Conservation (phyloP, 2,329 filamentous ascomycete genomes). For the Pestalotiopsis sp. region DNA sequence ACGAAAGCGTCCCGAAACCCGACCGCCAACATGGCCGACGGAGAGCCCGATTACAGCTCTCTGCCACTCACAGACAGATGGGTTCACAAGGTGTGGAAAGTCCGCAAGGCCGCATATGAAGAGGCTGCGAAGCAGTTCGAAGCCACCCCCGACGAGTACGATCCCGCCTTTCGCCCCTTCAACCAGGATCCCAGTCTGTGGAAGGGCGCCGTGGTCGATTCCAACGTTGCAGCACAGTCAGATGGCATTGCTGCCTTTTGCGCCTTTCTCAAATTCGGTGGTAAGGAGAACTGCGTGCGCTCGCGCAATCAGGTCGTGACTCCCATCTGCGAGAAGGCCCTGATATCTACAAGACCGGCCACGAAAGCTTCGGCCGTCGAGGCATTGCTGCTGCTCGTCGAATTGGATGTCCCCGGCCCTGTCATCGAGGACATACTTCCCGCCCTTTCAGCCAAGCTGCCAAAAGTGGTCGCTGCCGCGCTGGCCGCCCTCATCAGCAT, state of each 20-base stretch:
- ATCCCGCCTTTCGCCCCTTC: conserved; percentile 86
- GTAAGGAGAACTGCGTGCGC: conserved; percentile 75
- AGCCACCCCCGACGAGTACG: conserved; percentile 79
- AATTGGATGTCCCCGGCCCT: conserved; percentile 82
- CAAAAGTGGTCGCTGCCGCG: conserved; percentile 76
- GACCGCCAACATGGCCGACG: conserved; percentile 68
- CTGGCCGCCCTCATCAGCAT: conserved; percentile 72
- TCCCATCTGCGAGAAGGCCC: conserved; percentile 86
- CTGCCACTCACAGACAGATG: conserved; percentile 80
- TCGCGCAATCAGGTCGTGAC: conserved; percentile 75
- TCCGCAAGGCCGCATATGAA: conserved; percentile 92
- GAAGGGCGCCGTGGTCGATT: conserved; percentile 91
- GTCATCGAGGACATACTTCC: conserved; percentile 90
- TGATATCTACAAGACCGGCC: conserved; percentile 82
- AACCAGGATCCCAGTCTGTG: conserved; percentile 81
- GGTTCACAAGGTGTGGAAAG: conserved; percentile 95
- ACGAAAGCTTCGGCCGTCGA: conserved; percentile 88
- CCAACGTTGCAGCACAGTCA: conserved; percentile 95
- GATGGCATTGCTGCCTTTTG: conserved; percentile 88
- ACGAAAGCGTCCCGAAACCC: conserved; percentile 4
- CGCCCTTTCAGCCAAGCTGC: conserved; percentile 81
- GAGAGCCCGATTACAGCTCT: conserved; percentile 80
- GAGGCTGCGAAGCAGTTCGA: conserved; percentile 87
- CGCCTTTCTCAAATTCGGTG: conserved; percentile 89
- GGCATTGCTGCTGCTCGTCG: conserved; percentile 83